Evolutionary conservation across 176 grass and related monocot species (phyloP), one percentile per base, ranked within the genome.

Genomic region (Areca catechu): DNA sequence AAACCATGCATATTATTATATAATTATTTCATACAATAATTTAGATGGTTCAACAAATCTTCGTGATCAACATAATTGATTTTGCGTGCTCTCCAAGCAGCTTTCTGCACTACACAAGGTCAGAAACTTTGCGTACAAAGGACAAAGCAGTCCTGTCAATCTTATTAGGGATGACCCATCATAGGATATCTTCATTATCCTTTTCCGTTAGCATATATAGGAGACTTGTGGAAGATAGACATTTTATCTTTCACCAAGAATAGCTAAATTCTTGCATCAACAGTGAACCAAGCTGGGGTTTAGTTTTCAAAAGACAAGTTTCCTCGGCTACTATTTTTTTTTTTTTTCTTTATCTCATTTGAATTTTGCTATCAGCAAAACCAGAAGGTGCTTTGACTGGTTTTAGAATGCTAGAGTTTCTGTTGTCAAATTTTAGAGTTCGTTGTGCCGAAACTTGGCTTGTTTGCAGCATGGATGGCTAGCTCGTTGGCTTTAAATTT

Each of bases 181-280:
- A 22, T 58, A 58, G 23, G 23, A 58, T 58, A 25, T 58, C 56
- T 23, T 58, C 56, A 6, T 12, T 29, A 25, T 58, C 56, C 56
- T 58, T 58, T 22, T 58, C 22, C 23, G 56, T 58, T 24, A 58
- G 56, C 16, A n/a, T n/a, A n/a, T n/a, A 22, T 58, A 58, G 56
- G 56, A 23, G 23, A 58, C 56, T 16, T 22, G 22, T 17, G 56
- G 56, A 4, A 58, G 56, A 58, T 58, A 27, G 14, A 58, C 56
- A 28, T 58, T 58, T 23, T 58, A 27, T 22, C 56, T 58, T 14
- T 58, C 56, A 24, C 56, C 24, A 23, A 29, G 56, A 24, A 58
- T 3, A 58, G 56, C 23, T 24, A 22, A 58, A 23, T 58, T 58
- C 25, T 58, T 22, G 16, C 56, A 58, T 10, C 56, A 15, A 16